phyloP scores from a whole-genome alignment of 768 basidiomycete species.

The Suillus occidentalis region DNA sequence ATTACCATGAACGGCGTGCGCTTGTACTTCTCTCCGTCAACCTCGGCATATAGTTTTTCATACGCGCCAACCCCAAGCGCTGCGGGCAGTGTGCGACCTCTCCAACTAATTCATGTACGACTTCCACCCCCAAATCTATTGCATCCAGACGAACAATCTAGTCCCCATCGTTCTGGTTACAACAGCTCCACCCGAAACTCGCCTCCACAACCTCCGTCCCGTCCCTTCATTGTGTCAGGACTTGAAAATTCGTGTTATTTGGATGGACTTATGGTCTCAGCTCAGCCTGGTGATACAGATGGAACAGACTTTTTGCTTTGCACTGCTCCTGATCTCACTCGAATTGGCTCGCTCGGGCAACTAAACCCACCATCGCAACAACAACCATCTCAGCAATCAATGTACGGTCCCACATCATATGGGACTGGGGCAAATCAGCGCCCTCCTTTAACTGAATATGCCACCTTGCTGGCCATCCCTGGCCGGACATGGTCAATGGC shows the following conservation, averaged over 20 bases:
- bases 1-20: constrained; percentile 81
- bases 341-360: constrained; percentile 69
- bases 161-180: constrained; percentile 54
- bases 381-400: constrained; percentile 36
- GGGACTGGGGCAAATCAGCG: constrained; percentile 42
- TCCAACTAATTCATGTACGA: constrained; percentile 78
- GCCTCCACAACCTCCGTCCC: constrained; percentile 45
- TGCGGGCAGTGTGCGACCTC: constrained; percentile 34
- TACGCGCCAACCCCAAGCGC: constrained; percentile 38
- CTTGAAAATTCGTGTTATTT: constrained; percentile 66
- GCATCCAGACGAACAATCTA: constrained; percentile 71
- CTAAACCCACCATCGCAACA: constrained; percentile 45
- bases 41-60: constrained; percentile 48
- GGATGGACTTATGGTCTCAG: constrained; percentile 64
- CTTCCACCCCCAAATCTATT: constrained; percentile 73
- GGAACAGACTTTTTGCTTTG: constrained; percentile 76
- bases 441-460: constrained; percentile 74
- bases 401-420: constrained; percentile 44
- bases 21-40: constrained; percentile 73
- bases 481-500: constrained; percentile 87
- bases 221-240: constrained; percentile 58
- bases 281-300: constrained; percentile 75
- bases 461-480: constrained; percentile 72
- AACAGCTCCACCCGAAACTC: constrained; percentile 40
- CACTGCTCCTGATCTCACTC: constrained; percentile 71